Base-by-base conservation (phyloP, 352 stramenopile species). In the Pythium periplocum region DNA sequence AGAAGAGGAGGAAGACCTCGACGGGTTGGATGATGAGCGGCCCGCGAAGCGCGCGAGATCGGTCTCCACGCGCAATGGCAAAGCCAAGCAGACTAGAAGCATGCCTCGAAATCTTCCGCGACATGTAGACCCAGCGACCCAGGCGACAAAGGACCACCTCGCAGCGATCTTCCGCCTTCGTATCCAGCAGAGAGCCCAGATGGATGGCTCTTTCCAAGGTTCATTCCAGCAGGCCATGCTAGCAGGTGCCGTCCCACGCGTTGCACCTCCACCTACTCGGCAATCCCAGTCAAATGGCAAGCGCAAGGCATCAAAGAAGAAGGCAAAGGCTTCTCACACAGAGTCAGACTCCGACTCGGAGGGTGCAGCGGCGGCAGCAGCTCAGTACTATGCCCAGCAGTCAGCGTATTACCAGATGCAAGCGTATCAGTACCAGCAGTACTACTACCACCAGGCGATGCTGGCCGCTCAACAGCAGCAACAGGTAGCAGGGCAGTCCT, bases 371-470 rank as follows among this genome's bases (percentile, higher is more conserved):
- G 4, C 39, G n/a, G 12, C 31, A 4, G 43, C 34, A 37, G 35
- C 31, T 26, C 35, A 51, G n/a, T 66, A 59, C 39, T 66, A 66
- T 37, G 58, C 58, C 44, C 34, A 41, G 37, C 59, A 66, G 46
- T 30, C 45, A 52, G 56, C 64, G 55, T 75, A 83, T 39, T 62
- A 85, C 31, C 76, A 86, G 30, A 72, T 69, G 45, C 56, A 72
- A 35, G 66, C 63, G 11, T 66, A 69, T 11, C 75, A 80, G 40
- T 63, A 77, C 11, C 75, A 83, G 41, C 75, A 83, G 52, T 85
- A 84, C 44, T 83, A 83, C 48, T 83, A 85, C 44, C 74, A 85
- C 40, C 77, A 87, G 53, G 61, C 81, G 39, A 59, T 87, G 62
- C 51, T 90, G 42, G 65, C 67, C 6, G 60, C 60, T 32, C 57